phyloP scores from a whole-genome alignment of 1,284 basidiomycete species.

The Xerocomus cyaneibrunnescens region DNA sequence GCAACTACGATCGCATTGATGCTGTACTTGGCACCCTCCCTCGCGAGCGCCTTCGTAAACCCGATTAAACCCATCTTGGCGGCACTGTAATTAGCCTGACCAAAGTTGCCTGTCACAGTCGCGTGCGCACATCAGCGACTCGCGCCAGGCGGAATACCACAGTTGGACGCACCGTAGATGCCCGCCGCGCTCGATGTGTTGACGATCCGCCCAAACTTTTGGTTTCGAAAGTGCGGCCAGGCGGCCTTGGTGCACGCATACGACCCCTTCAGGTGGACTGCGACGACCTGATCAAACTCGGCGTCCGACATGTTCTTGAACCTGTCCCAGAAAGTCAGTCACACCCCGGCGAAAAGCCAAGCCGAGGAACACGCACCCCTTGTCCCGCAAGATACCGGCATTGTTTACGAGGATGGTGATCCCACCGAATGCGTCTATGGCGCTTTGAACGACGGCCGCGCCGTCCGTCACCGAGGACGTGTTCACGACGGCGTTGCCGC shows the following conservation, averaged over 20 bases:
- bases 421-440: slow-evolving; percentile 83
- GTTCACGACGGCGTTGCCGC: slow-evolving; percentile 86
- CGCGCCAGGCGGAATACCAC: too few relatives aligned
- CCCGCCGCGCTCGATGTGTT: slow-evolving; percentile 92
- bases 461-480: slow-evolving; percentile 91
- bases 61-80: slow-evolving; percentile 89
- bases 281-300: slow-evolving; percentile 85
- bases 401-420: slow-evolving; percentile 93
- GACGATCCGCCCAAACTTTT: slow-evolving; percentile 91
- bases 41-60: slow-evolving; percentile 91
- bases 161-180: slow-evolving; percentile 65
- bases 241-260: slow-evolving; percentile 95
- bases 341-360: not conserved
- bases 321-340: slow-evolving; percentile 36
- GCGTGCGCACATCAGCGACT: not conserved
- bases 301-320: slow-evolving; percentile 93
- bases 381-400: slow-evolving; percentile 90
- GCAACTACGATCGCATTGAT: slow-evolving; percentile 89
- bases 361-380: slow-evolving; percentile 60
- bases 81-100: slow-evolving; percentile 92
- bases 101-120: slow-evolving; percentile 77
- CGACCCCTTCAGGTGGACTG: slow-evolving; percentile 94
- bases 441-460: slow-evolving; percentile 82
- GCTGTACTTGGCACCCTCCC: slow-evolving; percentile 91
- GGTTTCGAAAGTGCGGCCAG: slow-evolving; percentile 95